These are phyloP conservation scores for Coniochaeta ligniaria DNA, from an alignment of 2,329 filamentous ascomycete species.

Conservation along the genomic window DNA sequence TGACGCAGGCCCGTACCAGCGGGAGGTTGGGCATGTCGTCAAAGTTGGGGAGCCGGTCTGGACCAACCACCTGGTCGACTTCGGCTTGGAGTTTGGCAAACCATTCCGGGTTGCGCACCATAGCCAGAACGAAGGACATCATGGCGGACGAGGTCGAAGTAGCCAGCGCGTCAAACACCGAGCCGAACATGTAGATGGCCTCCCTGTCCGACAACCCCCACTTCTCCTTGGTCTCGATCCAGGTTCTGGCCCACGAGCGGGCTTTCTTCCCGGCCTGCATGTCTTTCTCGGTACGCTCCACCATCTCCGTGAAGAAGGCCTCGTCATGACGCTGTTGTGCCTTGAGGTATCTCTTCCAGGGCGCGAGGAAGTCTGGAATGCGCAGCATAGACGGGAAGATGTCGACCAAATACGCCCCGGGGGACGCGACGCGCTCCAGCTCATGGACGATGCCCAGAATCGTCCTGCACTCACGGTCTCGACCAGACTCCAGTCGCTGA, in stretches of 20 bases:
- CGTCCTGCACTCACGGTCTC: conserved; percentile 20
- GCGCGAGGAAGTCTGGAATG: conserved; percentile 1
- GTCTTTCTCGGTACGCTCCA: neutral
- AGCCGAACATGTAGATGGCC: conserved; percentile 17
- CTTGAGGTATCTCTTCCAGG: conserved; percentile 2
- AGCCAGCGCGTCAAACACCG: conserved; percentile 26
- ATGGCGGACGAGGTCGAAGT: conserved; percentile 23
- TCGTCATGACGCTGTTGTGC: neutral
- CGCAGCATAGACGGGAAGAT: neutral
- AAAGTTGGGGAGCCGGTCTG: neutral
- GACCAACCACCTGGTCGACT: neutral
- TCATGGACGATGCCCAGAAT: conserved; percentile 24
- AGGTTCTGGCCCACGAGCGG: conserved; percentile 20
- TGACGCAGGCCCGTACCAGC: neutral
- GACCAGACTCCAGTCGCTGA: conserved; percentile 22
- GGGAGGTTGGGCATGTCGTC: conserved; percentile 1
- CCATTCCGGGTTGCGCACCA: conserved; percentile 2
- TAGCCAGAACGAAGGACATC: conserved; percentile 14
- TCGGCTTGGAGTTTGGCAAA: neutral
- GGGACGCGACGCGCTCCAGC: conserved; percentile 24
- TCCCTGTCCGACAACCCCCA: conserved; percentile 14
- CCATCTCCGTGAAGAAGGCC: conserved; percentile 1
- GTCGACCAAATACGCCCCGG: conserved; percentile 5
- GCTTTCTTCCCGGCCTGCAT: conserved; percentile 10
- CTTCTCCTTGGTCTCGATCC: conserved; percentile 19